Conservation (phyloP, 768 basidiomycete genomes). For the Boletus pseudo-olivaceus region DNA sequence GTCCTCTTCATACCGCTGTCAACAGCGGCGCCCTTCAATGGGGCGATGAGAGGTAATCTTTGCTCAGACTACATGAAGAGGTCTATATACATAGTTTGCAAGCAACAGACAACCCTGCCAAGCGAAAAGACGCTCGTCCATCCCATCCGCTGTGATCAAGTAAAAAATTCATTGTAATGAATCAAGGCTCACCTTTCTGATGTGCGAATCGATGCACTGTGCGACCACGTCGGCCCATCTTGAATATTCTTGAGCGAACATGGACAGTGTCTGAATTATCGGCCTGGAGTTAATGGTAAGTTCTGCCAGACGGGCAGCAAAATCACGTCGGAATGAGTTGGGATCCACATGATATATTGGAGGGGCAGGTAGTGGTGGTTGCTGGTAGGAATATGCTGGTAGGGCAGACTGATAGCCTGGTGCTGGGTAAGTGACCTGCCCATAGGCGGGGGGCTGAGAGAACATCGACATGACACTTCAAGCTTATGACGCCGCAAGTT, state of each 20-base stretch:
- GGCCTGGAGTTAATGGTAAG: slow-evolving; percentile 94
- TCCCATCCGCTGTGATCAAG: slow-evolving; percentile 27
- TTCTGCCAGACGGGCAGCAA: slow-evolving; percentile 64
- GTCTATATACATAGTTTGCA: slow-evolving; percentile 44
- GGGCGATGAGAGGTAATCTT: slow-evolving; percentile 37
- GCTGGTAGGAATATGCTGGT: slow-evolving; percentile 46
- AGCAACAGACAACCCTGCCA: slow-evolving; percentile 26
- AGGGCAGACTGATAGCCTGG: slow-evolving; percentile 45
- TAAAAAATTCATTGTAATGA: slow-evolving; percentile 20
- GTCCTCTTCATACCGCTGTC: slow-evolving; percentile 32
- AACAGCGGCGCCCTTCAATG: slow-evolving; percentile 31
- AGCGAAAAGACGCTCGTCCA: slow-evolving; percentile 23
- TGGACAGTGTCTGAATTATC: slow-evolving; percentile 88
- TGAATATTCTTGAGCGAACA: slow-evolving; percentile 84
- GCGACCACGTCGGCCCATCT: slow-evolving; percentile 78
- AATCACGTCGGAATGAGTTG: slow-evolving; percentile 75
- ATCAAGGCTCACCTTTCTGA: slow-evolving; percentile 75
- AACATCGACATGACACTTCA: slow-evolving; percentile 58
- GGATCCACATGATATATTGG: slow-evolving; percentile 57
- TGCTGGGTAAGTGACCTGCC: slow-evolving; percentile 51
- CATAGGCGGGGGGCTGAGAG: slow-evolving; percentile 55
- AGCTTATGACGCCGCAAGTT: slow-evolving; percentile 35
- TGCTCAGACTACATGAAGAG: slow-evolving; percentile 41
- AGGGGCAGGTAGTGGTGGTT: slow-evolving; percentile 39
- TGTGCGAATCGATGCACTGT: slow-evolving; percentile 79